Evolutionary conservation across 1,139 yeast genomes (phyloP).

Genomic region (Hyphopichia buzzinii): DNA sequence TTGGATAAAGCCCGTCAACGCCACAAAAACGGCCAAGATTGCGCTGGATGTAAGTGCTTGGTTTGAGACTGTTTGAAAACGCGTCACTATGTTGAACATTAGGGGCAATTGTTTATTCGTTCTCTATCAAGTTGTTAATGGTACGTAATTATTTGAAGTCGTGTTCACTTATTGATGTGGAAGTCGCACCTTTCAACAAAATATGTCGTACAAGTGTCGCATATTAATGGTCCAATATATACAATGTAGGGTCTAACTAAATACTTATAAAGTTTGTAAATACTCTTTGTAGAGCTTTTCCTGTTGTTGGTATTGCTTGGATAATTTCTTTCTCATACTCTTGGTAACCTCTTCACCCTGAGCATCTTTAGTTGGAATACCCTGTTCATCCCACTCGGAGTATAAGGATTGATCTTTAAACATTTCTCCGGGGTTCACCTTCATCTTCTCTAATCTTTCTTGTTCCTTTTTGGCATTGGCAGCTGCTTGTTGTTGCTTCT

Average conservation of each 20-base stretch:
- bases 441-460: conserved; percentile 69
- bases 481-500: conserved; percentile 37
- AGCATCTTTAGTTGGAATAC: conserved; percentile 74
- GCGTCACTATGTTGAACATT: conserved; percentile 41
- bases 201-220: neutral
- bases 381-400: conserved; percentile 79
- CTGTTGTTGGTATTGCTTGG: conserved; percentile 76
- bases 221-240: too few species aligned
- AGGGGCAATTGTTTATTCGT: neutral
- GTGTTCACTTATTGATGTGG: neutral
- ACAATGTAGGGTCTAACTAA: too few species aligned
- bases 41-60: conserved; percentile 54
- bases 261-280: too few species aligned
- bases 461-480: conserved; percentile 57
- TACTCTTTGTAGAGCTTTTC: conserved; percentile 77
- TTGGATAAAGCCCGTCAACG: conserved; percentile 49
- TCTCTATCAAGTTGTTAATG: too few species aligned
- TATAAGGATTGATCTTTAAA: conserved; percentile 59
- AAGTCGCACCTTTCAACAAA: neutral
- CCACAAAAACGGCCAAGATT: conserved; percentile 44
- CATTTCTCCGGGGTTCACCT: conserved; percentile 66
- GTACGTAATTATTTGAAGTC: neutral
- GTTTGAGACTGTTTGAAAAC: conserved; percentile 56
- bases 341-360: conserved; percentile 88
- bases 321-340: conserved; percentile 77